Conservation (phyloP, 2,329 filamentous ascomycete species). For the Eutypella sp. region DNA sequence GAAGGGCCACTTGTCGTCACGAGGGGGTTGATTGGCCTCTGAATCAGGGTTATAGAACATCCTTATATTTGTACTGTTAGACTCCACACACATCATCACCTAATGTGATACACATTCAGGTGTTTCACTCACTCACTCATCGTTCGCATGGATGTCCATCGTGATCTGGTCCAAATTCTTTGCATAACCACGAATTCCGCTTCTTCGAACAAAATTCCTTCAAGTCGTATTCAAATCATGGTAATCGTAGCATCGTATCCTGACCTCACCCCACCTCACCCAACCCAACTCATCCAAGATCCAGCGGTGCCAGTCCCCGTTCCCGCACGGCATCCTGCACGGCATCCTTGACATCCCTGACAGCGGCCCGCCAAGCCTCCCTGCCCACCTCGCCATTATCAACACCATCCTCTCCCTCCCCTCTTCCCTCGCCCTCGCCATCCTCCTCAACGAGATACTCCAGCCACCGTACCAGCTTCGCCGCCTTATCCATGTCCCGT, state of each 20-base stretch:
- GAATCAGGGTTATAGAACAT: not conserved
- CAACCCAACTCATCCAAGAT: constrained; percentile 34
- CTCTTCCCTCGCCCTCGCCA: constrained; percentile 22
- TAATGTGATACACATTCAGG: not conserved
- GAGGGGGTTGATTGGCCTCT: not conserved
- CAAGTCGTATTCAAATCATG: not conserved
- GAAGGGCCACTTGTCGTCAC: not conserved
- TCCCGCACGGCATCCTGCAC: constrained; percentile 52
- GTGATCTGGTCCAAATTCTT: too few species aligned
- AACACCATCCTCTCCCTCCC: constrained; percentile 19
- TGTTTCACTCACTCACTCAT: too few species aligned
- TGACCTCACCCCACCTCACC: not conserved
- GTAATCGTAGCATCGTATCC: constrained; percentile 2
- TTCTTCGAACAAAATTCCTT: too few species aligned
- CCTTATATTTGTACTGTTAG: not conserved
- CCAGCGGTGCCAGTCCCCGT: constrained; percentile 52
- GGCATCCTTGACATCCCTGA: constrained; percentile 39
- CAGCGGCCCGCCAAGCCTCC: constrained; percentile 41
- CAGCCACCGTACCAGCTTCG: constrained; percentile 65
- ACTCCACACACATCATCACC: not conserved
- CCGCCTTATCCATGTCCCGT: constrained; percentile 69
- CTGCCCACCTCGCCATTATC: constrained; percentile 27
- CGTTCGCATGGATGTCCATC: too few species aligned
- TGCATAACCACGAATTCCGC: too few species aligned
- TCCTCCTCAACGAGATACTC: constrained; percentile 50